phyloP scores from a whole-genome alignment of 345 rosid species.

The Psidium guajava region DNA sequence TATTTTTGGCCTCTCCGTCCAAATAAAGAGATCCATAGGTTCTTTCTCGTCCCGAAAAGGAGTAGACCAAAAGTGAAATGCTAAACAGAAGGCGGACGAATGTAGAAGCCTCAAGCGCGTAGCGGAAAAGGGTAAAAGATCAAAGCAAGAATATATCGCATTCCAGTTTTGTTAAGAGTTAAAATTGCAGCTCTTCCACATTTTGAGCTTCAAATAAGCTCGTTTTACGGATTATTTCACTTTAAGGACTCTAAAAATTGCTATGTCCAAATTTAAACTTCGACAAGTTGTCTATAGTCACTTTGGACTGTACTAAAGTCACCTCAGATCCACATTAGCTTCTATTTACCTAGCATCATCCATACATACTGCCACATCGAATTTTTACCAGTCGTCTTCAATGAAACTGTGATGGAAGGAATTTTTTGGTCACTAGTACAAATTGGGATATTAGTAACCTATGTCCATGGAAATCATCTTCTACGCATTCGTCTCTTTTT shows the following conservation, averaged over 20 bases:
- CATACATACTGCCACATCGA: rapidly evolving
- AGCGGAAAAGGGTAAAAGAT: neutral
- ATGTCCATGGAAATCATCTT: too few species aligned
- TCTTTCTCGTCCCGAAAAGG: neutral
- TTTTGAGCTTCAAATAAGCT: too few species aligned
- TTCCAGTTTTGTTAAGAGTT: neutral
- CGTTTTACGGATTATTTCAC: neutral
- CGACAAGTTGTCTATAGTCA: neutral
- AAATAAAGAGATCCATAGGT: rapidly evolving
- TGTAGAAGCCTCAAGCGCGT: neutral
- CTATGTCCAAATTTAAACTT: neutral
- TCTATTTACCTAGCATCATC: neutral
- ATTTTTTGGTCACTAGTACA: too few species aligned
- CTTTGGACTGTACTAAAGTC: too few species aligned
- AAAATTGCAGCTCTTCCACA: too few species aligned
- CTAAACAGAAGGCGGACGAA: neutral
- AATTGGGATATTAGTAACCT: too few species aligned
- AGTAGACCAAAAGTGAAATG: neutral
- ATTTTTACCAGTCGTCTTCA: neutral
- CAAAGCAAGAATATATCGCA: neutral
- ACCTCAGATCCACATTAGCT: too few species aligned
- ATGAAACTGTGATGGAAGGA: too few species aligned
- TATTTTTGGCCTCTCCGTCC: neutral
- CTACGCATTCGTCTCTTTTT: too few species aligned
- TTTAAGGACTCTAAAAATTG: neutral